Percentiles rank a stretch among this genome's conserved stretches.
phyloP scores from a whole-genome alignment of 208 protist genomes.

The Phytomonas francai region DNA sequence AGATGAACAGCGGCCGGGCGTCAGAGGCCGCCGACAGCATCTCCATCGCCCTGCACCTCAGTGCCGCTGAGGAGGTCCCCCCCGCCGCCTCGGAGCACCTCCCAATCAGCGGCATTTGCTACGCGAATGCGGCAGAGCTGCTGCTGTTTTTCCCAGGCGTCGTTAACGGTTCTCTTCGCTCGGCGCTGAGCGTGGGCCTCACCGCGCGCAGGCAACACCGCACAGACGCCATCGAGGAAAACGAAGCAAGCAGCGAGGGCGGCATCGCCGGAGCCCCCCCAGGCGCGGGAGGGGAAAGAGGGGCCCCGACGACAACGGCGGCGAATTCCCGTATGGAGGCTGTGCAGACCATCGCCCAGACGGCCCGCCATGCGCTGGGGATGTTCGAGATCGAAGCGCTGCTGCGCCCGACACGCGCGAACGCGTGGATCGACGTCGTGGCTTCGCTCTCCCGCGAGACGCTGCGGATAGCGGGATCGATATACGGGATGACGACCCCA shows the following conservation, averaged over 20 bases:
- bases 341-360: slow-evolving; percentile 49
- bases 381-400: slow-evolving; percentile 45
- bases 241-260: slow-evolving; percentile 4
- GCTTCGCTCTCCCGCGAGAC: slow-evolving; percentile 41
- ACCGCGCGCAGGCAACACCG: slow-evolving; percentile 4
- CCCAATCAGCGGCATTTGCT: slow-evolving; percentile 40
- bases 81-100: slow-evolving; percentile 12
- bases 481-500: slow-evolving; percentile 53
- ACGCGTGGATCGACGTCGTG: slow-evolving; percentile 27
- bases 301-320: not conserved
- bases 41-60: slow-evolving; percentile 67
- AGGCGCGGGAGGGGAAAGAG: not conserved
- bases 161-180: slow-evolving; percentile 47
- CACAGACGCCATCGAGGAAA: not conserved
- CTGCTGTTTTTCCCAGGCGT: slow-evolving; percentile 56
- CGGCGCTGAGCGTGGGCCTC: slow-evolving; percentile 16
- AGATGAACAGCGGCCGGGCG: slow-evolving; percentile 33
- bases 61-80: not conserved
- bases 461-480: slow-evolving; percentile 34
- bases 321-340: slow-evolving; percentile 14
- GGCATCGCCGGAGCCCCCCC: not conserved
- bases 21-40: slow-evolving; percentile 67
- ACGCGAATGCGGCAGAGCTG: slow-evolving; percentile 50
- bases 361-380: slow-evolving; percentile 46
- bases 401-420: slow-evolving; percentile 24